Conservation (phyloP, 257 asterid species). For the Jasminum sambac region DNA sequence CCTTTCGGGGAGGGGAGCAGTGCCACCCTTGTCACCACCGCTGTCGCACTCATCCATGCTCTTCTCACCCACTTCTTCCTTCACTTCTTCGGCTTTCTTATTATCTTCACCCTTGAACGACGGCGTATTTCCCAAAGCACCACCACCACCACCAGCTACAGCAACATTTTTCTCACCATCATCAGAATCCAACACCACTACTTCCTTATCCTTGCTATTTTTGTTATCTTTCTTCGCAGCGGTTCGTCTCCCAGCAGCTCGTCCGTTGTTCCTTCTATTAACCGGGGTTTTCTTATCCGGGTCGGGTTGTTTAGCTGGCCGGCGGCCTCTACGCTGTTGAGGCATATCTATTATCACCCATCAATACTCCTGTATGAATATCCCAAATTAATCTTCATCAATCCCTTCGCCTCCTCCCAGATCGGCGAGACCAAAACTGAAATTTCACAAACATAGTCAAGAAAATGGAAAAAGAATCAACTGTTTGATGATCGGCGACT, state of each 20-base stretch:
- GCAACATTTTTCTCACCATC: conserved; percentile 20
- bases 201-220: conserved; percentile 9
- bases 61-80: conserved; percentile 38
- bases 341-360: conserved; percentile 47
- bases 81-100: conserved; percentile 25
- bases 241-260: conserved; percentile 17
- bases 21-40: conserved; percentile 50
- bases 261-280: neutral
- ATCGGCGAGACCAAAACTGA: conserved; percentile 24
- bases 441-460: neutral
- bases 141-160: neutral
- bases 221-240: conserved; percentile 4
- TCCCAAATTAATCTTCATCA: conserved; percentile 34
- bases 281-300: conserved; percentile 10
- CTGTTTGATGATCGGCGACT: conserved; percentile 16
- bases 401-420: conserved; percentile 20
- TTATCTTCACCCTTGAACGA: conserved; percentile 13
- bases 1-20: conserved; percentile 57
- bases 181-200: conserved; percentile 25
- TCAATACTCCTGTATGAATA: conserved; percentile 12
- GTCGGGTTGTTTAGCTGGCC: conserved; percentile 15
- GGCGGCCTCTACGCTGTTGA: conserved; percentile 59
- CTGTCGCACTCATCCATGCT: conserved; percentile 41
- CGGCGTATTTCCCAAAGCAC: conserved; percentile 34
- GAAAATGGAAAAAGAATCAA: neutral